Evolutionary conservation across 352 stramenopile species (phyloP).

Genomic region (Globisporangium megalacanthum): DNA sequence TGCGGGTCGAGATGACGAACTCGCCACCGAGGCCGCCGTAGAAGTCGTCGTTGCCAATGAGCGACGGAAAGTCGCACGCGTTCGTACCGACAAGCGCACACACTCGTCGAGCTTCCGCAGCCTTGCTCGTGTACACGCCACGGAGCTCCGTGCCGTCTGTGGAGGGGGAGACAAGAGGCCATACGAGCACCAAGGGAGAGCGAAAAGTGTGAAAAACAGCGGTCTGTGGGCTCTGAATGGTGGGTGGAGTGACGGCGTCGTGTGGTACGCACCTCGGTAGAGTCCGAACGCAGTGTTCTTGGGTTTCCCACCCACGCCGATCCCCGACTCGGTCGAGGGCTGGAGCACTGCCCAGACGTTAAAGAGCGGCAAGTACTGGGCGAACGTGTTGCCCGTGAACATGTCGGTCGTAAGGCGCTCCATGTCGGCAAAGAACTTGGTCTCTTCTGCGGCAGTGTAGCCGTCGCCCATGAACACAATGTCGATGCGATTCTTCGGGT

Average conservation of each 20-base stretch:
- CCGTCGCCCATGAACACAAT: conserved; percentile 41
- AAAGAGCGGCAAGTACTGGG: conserved; percentile 23
- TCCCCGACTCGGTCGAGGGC: conserved; percentile 17
- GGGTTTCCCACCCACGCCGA: conserved; percentile 13
- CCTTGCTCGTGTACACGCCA: conserved; percentile 16
- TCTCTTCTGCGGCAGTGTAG: conserved; percentile 21
- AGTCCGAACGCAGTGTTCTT: conserved; percentile 21
- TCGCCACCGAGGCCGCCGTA: conserved; percentile 8
- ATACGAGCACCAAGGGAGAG: too few relatives aligned
- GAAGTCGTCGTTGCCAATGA: conserved; percentile 34
- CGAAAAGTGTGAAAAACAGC: too few relatives aligned
- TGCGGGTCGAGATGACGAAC: conserved; percentile 31
- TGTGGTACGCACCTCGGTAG: conserved; percentile 12
- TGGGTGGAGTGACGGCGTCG: too few relatives aligned
- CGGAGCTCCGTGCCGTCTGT: conserved; percentile 13
- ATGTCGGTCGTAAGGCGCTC: conserved; percentile 26
- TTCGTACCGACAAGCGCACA: conserved; percentile 4
- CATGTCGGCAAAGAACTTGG: conserved; percentile 31
- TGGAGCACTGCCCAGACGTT: conserved; percentile 21
- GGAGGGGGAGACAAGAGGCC: too few relatives aligned
- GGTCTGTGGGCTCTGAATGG: too few relatives aligned
- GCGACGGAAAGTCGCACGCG: conserved; percentile 26
- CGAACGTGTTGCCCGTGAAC: conserved; percentile 24
- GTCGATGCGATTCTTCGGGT: conserved; percentile 31
- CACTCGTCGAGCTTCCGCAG: conserved; percentile 7